These are phyloP conservation scores for Zymoseptoria crescenta DNA, from an alignment of 2,329 filamentous ascomycete genomes.

Conservation along the genomic window DNA sequence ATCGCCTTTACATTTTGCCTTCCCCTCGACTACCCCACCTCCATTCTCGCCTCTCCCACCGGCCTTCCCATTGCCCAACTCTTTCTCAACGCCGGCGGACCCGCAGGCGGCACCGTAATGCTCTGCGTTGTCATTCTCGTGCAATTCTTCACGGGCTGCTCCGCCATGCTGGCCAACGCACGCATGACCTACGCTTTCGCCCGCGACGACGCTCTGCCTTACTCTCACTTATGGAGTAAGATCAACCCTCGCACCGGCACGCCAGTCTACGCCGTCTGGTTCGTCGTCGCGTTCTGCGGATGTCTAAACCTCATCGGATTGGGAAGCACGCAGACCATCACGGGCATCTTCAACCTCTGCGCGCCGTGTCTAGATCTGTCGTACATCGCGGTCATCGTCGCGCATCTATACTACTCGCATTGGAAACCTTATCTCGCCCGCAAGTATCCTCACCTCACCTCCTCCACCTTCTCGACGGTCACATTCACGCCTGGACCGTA, in stretches of 20 bases:
- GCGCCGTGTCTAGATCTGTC: conserved; percentile 44
- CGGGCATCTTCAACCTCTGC: conserved; percentile 42
- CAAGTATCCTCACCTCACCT: neutral
- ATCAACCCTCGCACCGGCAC: conserved; percentile 49
- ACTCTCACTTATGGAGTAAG: conserved; percentile 30
- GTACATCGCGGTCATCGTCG: conserved; percentile 54
- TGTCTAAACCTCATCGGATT: conserved; percentile 46
- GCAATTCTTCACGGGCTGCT: conserved; percentile 57
- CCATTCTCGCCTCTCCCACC: conserved; percentile 49
- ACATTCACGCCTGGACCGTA: conserved; percentile 18
- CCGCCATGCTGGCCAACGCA: conserved; percentile 55
- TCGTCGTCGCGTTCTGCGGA: conserved; percentile 52
- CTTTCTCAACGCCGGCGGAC: conserved; percentile 50
- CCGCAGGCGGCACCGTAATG: conserved; percentile 18
- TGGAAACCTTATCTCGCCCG: neutral
- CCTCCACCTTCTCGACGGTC: neutral
- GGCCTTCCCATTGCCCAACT: conserved; percentile 51
- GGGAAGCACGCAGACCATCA: conserved; percentile 44
- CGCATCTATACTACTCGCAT: conserved; percentile 20
- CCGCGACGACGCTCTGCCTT: conserved; percentile 34
- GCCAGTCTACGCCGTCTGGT: conserved; percentile 56
- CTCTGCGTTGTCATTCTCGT: conserved; percentile 46
- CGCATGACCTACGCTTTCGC: conserved; percentile 35
- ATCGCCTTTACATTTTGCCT: conserved; percentile 58
- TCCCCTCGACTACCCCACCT: conserved; percentile 45